A percentile compares a stretch with the other conserved stretches of the same genome.
Evolutionary conservation across 1,139 yeast species (phyloP).

Genomic region (Groenewaldozyma sp.): DNA sequence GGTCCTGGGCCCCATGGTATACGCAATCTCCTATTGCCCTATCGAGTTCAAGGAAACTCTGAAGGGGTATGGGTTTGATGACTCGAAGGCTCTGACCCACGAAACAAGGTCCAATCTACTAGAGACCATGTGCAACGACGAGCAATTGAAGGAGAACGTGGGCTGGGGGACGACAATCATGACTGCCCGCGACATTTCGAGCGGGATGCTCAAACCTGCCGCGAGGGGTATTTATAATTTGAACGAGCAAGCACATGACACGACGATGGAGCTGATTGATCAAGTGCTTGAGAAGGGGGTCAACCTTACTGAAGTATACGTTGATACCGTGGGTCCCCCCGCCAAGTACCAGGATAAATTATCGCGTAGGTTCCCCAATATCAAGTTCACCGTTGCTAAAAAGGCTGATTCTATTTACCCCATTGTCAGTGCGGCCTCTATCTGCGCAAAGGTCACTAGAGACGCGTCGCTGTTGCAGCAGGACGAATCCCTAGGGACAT

Average conservation of each 20-base stretch:
- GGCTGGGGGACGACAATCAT: conserved; percentile 87
- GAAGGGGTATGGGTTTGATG: conserved; percentile 71
- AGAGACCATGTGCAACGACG: conserved; percentile 45
- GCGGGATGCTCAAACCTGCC: conserved; percentile 76
- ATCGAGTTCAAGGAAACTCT: conserved; percentile 47
- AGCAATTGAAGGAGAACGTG: conserved; percentile 42
- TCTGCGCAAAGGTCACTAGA: conserved; percentile 93
- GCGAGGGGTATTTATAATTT: conserved; percentile 51
- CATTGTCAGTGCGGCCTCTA: conserved; percentile 92
- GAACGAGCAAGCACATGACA: conserved; percentile 93
- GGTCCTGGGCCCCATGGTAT: conserved; percentile 92
- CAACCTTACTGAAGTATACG: conserved; percentile 59
- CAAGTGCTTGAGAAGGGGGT: conserved; percentile 53
- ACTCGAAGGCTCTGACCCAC: conserved; percentile 80
- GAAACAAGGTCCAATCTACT: conserved; percentile 56
- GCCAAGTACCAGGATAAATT: conserved; percentile 70
- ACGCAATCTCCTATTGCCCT: conserved; percentile 74
- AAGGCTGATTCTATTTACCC: conserved; percentile 95
- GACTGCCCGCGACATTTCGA: conserved; percentile 79
- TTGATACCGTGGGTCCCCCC: conserved; percentile 95
- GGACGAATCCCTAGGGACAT: conserved; percentile 28
- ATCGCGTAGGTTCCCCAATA: conserved; percentile 54
- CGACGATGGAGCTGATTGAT: conserved; percentile 71
- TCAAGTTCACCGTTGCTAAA: conserved; percentile 78
- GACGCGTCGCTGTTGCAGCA: conserved; percentile 51